Conservation (phyloP, 148 eudicot species). For the Rhododendron molle region DNA sequence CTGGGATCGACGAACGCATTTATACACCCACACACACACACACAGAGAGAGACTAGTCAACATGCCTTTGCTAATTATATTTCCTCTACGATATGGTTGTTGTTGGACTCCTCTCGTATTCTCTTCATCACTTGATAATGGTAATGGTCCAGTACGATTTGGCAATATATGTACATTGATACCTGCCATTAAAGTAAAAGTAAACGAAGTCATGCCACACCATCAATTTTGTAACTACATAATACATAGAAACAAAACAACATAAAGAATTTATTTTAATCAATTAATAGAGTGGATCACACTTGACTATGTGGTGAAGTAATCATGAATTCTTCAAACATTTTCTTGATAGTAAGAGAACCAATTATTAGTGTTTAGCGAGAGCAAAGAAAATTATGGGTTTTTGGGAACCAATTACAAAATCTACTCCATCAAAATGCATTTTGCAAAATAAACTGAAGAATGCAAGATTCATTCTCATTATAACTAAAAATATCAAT, state of each 20-base stretch:
- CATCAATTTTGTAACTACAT: neutral
- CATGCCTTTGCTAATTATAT: neutral
- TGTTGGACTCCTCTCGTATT: neutral
- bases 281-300: neutral
- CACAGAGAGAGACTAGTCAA: neutral
- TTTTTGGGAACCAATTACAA: too few relatives aligned
- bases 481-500: too few relatives aligned
- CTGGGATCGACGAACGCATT: neutral
- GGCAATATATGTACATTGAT: neutral
- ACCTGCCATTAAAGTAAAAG: neutral
- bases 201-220: neutral
- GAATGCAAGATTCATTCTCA: too few relatives aligned
- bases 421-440: too few relatives aligned
- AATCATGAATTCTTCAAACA: neutral
- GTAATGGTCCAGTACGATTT: neutral
- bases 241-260: neutral
- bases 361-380: neutral
- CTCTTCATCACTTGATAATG: neutral
- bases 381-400: neutral
- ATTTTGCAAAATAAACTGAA: too few relatives aligned
- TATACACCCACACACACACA: neutral
- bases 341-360: neutral
- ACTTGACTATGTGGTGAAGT: neutral
- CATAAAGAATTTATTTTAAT: neutral
- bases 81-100: neutral